Conservation (phyloP, 352 stramenopile genomes). For the Phytophthora cajani region DNA sequence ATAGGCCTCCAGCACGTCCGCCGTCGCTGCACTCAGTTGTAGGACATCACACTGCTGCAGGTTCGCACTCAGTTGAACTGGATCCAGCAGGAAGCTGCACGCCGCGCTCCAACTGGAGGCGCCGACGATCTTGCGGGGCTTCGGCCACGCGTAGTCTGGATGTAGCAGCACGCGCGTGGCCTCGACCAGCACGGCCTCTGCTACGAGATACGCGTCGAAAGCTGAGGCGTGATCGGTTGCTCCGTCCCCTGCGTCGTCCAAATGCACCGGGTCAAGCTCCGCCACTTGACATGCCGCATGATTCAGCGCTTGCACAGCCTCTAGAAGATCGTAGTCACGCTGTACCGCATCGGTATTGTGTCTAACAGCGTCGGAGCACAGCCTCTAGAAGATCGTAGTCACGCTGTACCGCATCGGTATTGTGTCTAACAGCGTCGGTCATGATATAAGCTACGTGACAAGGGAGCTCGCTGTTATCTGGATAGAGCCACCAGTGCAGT, state of each 20-base stretch:
- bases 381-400: conserved; percentile 39
- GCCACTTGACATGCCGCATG: conserved; percentile 24
- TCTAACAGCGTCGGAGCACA: conserved; percentile 2
- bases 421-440: neutral
- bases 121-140: conserved; percentile 56
- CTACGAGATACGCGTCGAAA: conserved; percentile 72
- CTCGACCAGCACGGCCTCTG: conserved; percentile 66
- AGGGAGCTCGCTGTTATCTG: conserved; percentile 26
- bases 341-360: neutral
- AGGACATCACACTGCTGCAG: conserved; percentile 26
- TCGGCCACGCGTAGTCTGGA: conserved; percentile 43
- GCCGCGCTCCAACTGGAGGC: conserved; percentile 63
- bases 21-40: conserved; percentile 1
- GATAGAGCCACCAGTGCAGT: conserved; percentile 39
- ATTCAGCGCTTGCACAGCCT: conserved; percentile 30
- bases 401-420: neutral
- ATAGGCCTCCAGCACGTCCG: conserved; percentile 44
- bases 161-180: conserved; percentile 51
- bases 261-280: conserved; percentile 13
- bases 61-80: conserved; percentile 26
- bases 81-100: conserved; percentile 48
- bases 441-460: conserved; percentile 38
- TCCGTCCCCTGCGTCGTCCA: conserved; percentile 13
- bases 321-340: conserved; percentile 38
- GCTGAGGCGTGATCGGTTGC: conserved; percentile 24